Base-by-base conservation (phyloP, 805 yeast species). In the Phaffomyces thermotolerans region DNA sequence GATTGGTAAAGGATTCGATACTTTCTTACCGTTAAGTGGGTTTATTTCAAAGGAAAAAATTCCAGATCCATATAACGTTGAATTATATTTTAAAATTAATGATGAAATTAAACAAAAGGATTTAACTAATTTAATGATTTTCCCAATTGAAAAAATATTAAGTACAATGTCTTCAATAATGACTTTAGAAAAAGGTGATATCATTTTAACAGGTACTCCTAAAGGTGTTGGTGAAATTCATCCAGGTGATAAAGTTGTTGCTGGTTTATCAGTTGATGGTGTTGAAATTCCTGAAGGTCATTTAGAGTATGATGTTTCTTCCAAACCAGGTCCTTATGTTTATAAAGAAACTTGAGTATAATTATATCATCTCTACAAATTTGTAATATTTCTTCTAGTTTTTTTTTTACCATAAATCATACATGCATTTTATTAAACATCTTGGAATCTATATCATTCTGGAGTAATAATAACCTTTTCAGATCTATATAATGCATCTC, bases 1-100 rank as follows among this genome's bases (percentile, higher is more conserved):
- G 5, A 87, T 89, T 51, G 96, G 93, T 31, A 93, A 93, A 61
- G 99, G 99, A 0, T 91, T 89, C 62, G 99, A 93, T 59, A 91
- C 99, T 0, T 93, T 93, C 63, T 72, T 86, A 60, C 99, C 99
- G 2, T 60, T 93, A n/a, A 82, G 95, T 8, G 64, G 68, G 18
- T 77, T 79, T 51, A 81, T 93, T 43, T 76, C 90, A 9, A 83
- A 84, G 56, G 62, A 60, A 1, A 60, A 70, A 48, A 78, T 93
- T 43, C 73, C 79, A 6, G 85, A 84, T 54, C 95, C 95, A 4
- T 81, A 84, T 57, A 73, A 81, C 31, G 89, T 80, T 13, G 72
- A 72, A 46, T 70, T 83, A 57, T 65, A 69, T 43, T 72, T 88
- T 47, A 72, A 72, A 23, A 78, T 93, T 48, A 91, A 93, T 61